These are phyloP conservation scores for Talaromyces ruber DNA, from an alignment of 495 filamentous ascomycete species.

Conservation along the genomic window DNA sequence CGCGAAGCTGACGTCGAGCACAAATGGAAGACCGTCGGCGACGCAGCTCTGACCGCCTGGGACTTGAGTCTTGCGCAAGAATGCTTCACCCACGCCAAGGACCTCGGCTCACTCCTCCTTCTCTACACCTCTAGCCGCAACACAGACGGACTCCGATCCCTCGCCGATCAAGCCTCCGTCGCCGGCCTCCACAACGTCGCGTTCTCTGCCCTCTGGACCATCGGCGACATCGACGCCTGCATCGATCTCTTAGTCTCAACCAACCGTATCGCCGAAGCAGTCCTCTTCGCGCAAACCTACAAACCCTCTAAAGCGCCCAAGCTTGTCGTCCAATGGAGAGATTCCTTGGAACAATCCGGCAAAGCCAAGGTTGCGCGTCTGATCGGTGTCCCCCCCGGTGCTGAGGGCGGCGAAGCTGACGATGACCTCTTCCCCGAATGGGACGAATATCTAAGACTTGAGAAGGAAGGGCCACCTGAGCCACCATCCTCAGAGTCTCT, in stretches of 20 bases:
- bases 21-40: conserved; percentile 95
- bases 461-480: conserved; percentile 54
- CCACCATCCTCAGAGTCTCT: conserved; percentile 35
- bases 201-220: conserved; percentile 82
- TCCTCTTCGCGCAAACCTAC: conserved; percentile 89
- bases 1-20: conserved; percentile 79
- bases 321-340: conserved; percentile 73
- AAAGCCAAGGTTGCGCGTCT: conserved; percentile 76
- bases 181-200: conserved; percentile 82
- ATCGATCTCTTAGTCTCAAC: conserved; percentile 73
- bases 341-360: conserved; percentile 63
- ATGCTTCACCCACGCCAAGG: conserved; percentile 84
- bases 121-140: conserved; percentile 77
- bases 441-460: conserved; percentile 79
- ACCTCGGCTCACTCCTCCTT: conserved; percentile 80
- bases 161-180: conserved; percentile 65
- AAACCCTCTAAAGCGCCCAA: conserved; percentile 66
- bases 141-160: conserved; percentile 57
- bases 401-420: conserved; percentile 53
- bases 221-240: conserved; percentile 75
- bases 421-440: conserved; percentile 92
- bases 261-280: conserved; percentile 72
- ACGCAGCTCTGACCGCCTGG: conserved; percentile 81
- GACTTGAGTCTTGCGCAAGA: conserved; percentile 81
- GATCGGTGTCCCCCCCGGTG: conserved; percentile 68